A percentile compares a stretch with the other conserved stretches of the same genome.
These are phyloP conservation scores for Candida koratica DNA, from an alignment of 805 yeast genomes.

Conservation along the genomic window DNA sequence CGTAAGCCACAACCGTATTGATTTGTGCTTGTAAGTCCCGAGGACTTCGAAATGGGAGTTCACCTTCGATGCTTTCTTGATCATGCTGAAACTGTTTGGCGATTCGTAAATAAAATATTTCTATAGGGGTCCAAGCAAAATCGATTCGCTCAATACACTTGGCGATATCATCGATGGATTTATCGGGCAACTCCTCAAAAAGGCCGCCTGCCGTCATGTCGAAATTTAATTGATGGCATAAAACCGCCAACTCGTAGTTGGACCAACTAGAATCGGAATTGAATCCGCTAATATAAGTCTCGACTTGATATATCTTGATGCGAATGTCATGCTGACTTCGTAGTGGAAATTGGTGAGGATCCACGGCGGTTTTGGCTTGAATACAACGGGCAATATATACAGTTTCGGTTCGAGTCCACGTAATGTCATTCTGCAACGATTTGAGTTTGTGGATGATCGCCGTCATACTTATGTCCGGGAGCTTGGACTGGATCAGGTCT, in stretches of 20 bases:
- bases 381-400: slow-evolving; percentile 7
- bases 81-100: slow-evolving; percentile 1
- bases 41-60: slow-evolving; percentile 13
- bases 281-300: background rate
- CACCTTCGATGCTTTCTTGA: slow-evolving; percentile 8
- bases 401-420: slow-evolving; percentile 12
- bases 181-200: slow-evolving; percentile 15
- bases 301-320: background rate
- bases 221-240: slow-evolving; percentile 9
- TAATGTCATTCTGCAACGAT: background rate
- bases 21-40: slow-evolving; percentile 1
- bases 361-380: background rate
- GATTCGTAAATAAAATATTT: slow-evolving; percentile 3
- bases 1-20: slow-evolving; percentile 1
- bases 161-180: slow-evolving; percentile 12
- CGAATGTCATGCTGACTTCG: slow-evolving; percentile 1
- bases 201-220: slow-evolving; percentile 15
- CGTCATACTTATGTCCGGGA: slow-evolving; percentile 8
- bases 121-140: slow-evolving; percentile 6
- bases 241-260: slow-evolving; percentile 9
- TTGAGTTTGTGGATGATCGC: background rate
- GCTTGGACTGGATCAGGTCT: background rate
- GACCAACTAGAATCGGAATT: slow-evolving; percentile 7
- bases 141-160: slow-evolving; percentile 3
- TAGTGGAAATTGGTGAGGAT: slow-evolving; percentile 3